Evolutionary conservation across 73 alveolate species (phyloP).

Genomic region (Effrenium voratum): DNA sequence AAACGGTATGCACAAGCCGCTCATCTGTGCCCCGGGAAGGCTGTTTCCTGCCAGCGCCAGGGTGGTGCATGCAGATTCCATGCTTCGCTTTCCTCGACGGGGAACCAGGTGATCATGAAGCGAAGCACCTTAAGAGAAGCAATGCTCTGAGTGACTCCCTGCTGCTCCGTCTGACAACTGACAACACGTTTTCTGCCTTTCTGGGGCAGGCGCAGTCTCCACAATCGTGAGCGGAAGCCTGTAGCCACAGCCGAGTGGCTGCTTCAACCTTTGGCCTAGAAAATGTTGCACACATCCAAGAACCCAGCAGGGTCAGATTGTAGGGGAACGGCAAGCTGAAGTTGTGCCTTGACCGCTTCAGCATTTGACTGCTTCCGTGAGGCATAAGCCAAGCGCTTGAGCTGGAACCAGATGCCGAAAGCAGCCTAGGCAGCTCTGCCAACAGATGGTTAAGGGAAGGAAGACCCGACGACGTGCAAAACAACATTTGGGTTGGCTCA

Average conservation of each 20-base stretch:
- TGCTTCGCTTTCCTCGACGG: slow-evolving; percentile 20
- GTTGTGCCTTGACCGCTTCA: not conserved
- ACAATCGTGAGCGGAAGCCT: slow-evolving; percentile 66
- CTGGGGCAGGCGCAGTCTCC: slow-evolving; percentile 10
- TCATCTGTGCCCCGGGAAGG: slow-evolving; percentile 61
- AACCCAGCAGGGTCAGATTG: slow-evolving; percentile 22
- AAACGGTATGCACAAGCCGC: not conserved
- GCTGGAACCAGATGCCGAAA: slow-evolving; percentile 70
- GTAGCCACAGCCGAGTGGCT: not conserved
- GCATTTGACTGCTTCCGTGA: too few species aligned
- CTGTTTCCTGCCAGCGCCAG: slow-evolving; percentile 11
- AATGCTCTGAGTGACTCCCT: not conserved
- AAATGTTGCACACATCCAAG: not conserved
- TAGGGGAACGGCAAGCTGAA: slow-evolving; percentile 82
- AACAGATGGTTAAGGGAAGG: not conserved
- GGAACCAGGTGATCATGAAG: slow-evolving; percentile 85
- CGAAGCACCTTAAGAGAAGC: slow-evolving; percentile 40
- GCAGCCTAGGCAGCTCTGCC: slow-evolving; percentile 14
- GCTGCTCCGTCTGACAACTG: not conserved
- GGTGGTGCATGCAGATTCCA: too few species aligned
- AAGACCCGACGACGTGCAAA: not conserved
- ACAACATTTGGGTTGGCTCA: too few species aligned
- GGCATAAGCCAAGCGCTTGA: slow-evolving; percentile 3
- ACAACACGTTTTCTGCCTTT: not conserved
- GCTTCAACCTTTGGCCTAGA: not conserved